phyloP scores from a whole-genome alignment of 2,329 filamentous ascomycete species.

The Paecilomyces sp. region DNA sequence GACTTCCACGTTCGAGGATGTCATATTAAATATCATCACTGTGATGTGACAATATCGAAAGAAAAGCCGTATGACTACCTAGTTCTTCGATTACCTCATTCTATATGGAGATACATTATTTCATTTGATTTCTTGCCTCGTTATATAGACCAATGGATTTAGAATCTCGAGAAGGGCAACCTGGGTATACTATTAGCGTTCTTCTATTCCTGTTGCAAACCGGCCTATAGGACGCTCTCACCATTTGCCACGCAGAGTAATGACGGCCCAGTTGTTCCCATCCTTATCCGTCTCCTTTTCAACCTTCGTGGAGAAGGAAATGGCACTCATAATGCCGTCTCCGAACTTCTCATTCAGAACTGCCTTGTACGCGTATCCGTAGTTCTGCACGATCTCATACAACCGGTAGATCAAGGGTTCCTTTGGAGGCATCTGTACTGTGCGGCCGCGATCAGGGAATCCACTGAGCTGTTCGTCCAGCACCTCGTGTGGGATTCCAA shows the following conservation, averaged over 20 bases:
- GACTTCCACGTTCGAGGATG: neutral
- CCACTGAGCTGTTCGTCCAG: slow-evolving; percentile 60
- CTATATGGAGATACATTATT: neutral
- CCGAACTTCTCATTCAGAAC: slow-evolving; percentile 93
- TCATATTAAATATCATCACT: neutral
- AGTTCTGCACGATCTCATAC: slow-evolving; percentile 94
- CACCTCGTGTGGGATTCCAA: slow-evolving; percentile 51
- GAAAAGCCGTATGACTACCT: neutral
- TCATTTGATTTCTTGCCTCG: neutral
- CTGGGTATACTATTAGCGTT: slow-evolving; percentile 17
- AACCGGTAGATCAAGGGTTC: slow-evolving; percentile 85
- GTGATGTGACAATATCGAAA: neutral
- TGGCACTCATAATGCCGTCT: slow-evolving; percentile 94
- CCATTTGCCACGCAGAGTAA: slow-evolving; percentile 80
- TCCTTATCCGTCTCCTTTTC: slow-evolving; percentile 88
- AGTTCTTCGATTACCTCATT: neutral
- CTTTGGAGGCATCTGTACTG: slow-evolving; percentile 73
- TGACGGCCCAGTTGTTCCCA: slow-evolving; percentile 75
- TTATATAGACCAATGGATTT: slow-evolving; percentile 1
- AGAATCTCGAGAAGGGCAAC: slow-evolving; percentile 43
- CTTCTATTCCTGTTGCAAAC: neutral
- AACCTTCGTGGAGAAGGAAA: slow-evolving; percentile 81
- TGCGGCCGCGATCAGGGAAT: slow-evolving; percentile 73
- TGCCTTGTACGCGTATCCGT: slow-evolving; percentile 93
- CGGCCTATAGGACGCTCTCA: slow-evolving; percentile 33